Evolutionary conservation across 768 basidiomycete species (phyloP).

Genomic region (Termitomyces sp.): DNA sequence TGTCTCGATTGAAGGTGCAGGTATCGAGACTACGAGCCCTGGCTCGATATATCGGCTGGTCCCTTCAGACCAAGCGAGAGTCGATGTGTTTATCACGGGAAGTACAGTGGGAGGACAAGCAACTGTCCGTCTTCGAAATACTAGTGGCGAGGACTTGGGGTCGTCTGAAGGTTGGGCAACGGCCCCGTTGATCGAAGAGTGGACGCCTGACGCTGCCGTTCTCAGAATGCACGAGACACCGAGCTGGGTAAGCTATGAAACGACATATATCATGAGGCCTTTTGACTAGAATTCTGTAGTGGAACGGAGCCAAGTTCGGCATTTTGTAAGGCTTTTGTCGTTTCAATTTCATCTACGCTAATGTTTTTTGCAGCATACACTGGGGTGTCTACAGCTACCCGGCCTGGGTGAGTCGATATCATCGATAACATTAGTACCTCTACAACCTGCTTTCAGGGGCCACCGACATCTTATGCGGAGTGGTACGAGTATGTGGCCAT

Average conservation of each 20-base stretch:
- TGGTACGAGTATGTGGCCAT: constrained; percentile 48
- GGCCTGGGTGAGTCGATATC: constrained; percentile 31
- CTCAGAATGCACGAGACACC: constrained; percentile 49
- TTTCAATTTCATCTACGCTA: constrained; percentile 1
- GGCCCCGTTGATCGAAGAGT: constrained; percentile 34
- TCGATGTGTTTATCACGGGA: constrained; percentile 47
- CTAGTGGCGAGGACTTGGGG: constrained; percentile 30
- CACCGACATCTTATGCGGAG: constrained; percentile 42
- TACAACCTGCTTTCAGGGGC: constrained; percentile 26
- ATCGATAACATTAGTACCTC: neutral
- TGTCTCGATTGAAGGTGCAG: constrained; percentile 34
- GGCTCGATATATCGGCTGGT: constrained; percentile 45
- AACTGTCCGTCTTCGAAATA: constrained; percentile 30
- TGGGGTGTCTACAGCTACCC: constrained; percentile 49
- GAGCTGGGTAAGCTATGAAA: constrained; percentile 37
- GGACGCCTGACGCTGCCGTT: constrained; percentile 33
- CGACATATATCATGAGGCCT: neutral
- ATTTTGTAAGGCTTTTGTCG: constrained; percentile 42
- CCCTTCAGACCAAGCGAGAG: constrained; percentile 45
- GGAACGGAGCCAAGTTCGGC: constrained; percentile 51
- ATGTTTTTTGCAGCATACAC: constrained; percentile 34
- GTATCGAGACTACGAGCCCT: constrained; percentile 38
- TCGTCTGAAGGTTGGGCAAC: constrained; percentile 35
- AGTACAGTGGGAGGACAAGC: constrained; percentile 25
- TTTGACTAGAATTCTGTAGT: constrained; percentile 27